phyloP scores from a whole-genome alignment of 1,284 basidiomycete species.

The Porodaedalea pini region DNA sequence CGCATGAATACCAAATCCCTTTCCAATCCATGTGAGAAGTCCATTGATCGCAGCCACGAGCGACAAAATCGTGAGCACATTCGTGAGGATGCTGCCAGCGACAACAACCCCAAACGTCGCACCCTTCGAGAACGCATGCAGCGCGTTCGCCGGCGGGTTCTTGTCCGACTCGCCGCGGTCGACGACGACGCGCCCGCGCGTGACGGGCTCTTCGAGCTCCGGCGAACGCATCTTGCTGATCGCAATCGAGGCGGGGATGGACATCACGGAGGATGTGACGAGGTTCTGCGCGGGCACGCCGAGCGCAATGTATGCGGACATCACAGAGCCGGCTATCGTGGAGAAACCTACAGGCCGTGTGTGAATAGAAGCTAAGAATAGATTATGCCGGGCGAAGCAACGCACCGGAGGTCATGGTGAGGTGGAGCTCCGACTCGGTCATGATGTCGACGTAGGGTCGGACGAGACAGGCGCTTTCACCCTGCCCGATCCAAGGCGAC shows the following conservation, averaged over 20 bases:
- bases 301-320: constrained; percentile 78
- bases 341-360: constrained; percentile 53
- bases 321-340: constrained; percentile 87
- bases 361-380: neutral
- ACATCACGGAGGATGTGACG: constrained; percentile 90
- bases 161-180: constrained; percentile 68
- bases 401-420: constrained; percentile 84
- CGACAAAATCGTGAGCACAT: constrained; percentile 77
- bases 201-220: constrained; percentile 81
- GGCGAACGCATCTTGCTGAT: constrained; percentile 86
- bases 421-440: constrained; percentile 86
- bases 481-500: constrained; percentile 89
- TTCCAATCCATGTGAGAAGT: constrained; percentile 85
- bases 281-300: constrained; percentile 83
- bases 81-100: constrained; percentile 79
- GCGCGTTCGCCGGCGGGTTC: constrained; percentile 62
- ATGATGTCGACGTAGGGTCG: constrained; percentile 84
- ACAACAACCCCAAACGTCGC: constrained; percentile 84
- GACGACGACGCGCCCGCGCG: constrained; percentile 75
- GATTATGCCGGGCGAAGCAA: neutral
- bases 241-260: constrained; percentile 89
- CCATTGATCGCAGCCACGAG: constrained; percentile 83
- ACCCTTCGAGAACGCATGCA: constrained; percentile 88
- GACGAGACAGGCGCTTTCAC: constrained; percentile 83
- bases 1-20: constrained; percentile 77